phyloP scores from a whole-genome alignment of 768 basidiomycete genomes.

The Crassisporium funariophilum region DNA sequence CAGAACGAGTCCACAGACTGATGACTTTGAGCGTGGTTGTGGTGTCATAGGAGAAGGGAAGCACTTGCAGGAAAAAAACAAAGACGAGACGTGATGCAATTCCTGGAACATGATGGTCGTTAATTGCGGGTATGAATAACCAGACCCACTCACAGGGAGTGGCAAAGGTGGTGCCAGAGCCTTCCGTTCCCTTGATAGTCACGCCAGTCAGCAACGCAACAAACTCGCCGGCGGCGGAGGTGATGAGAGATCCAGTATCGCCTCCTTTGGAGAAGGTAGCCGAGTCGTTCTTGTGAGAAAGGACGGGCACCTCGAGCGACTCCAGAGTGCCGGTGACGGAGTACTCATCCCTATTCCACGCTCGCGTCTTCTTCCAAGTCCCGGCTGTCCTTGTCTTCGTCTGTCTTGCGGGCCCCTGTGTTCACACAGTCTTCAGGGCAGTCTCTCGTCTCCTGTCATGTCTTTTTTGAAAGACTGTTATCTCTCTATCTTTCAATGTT shows the following conservation, averaged over 20 bases:
- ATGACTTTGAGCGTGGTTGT: not conserved
- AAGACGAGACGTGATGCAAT: not conserved
- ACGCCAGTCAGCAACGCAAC: conserved; percentile 27
- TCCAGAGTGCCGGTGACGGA: conserved; percentile 14
- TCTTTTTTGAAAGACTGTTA: too few relatives aligned
- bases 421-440: too few relatives aligned
- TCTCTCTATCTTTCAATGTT: too few relatives aligned
- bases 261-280: conserved; percentile 33
- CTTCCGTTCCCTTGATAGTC: conserved; percentile 16
- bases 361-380: too few relatives aligned
- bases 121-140: conserved; percentile 11
- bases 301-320: conserved; percentile 29
- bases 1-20: not conserved
- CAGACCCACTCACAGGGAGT: conserved; percentile 39
- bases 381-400: too few relatives aligned
- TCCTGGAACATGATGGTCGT: not conserved
- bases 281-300: conserved; percentile 26
- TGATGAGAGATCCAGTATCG: conserved; percentile 41
- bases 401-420: too few relatives aligned
- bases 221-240: conserved; percentile 30
- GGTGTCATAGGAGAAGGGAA: not conserved
- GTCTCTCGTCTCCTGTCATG: too few relatives aligned
- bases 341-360: too few relatives aligned
- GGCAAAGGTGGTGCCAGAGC: conserved; percentile 32
- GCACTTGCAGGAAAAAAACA: not conserved